Evolutionary conservation across 2,329 filamentous ascomycete genomes (phyloP), one percentile per base, ranked within the genome.

Genomic region (Scolecobasidium constrictum): DNA sequence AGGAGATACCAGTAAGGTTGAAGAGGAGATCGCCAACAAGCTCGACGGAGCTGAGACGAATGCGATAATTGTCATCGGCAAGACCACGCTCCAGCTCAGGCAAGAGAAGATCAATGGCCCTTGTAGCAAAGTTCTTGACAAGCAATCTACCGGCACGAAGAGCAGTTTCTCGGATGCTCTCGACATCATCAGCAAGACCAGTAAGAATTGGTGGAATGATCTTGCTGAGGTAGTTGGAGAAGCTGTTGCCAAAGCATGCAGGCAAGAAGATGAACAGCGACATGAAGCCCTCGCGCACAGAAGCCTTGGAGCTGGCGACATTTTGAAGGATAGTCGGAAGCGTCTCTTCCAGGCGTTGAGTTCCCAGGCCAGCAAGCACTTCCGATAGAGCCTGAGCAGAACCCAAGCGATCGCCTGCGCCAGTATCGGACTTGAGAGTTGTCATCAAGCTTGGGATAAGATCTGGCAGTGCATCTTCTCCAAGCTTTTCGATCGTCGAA

Each of bases 211-310:
- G 84, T 15, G 92, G 93, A 53, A 98, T 94, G 55, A 98, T 94
- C 58, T 81, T 87, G 64, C 81, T 86, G 47, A 98, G 81, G 57
- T 98, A 98, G 58, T 86, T 87, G 52, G 92, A 83, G 57, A 98
- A 98, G 62, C 88, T 94, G 72, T 98, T 98, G 56, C 92, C 92
- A 55, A 98, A 98, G 66, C 92, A 98, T 42, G 94, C 92, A 11
- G 92, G 92, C 67, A 98, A 78, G 75, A 95, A 98, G 52, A 98
- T 96, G 66, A 98, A 98, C 33, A 98, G 75, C 5, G 92, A 95
- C 92, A 98, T 98, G 69, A 98, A 98, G 36, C 92, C 92, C 70
- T 98, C 92, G 54, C 92, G 81, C 49, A 98, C 86, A 43, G 87
- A 79, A 15, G 92, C 61, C 64, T 94, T 95, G 52, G 82, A 78